phyloP scores from a whole-genome alignment of 129 eudicot genomes.

The Apium graveolens region DNA sequence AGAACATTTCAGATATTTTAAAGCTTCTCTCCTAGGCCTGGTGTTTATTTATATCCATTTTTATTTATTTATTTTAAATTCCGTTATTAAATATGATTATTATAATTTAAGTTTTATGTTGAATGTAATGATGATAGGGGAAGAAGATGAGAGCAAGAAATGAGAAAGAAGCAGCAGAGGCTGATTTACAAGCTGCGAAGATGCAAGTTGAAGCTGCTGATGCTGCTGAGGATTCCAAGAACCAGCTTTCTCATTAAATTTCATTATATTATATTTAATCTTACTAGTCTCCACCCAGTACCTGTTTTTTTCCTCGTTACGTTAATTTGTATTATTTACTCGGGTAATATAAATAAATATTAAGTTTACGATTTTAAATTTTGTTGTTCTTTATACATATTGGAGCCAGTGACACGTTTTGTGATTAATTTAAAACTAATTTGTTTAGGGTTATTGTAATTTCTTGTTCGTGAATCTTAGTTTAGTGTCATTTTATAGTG shows the following conservation, averaged over 20 bases:
- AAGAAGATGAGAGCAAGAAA: constrained; percentile 24
- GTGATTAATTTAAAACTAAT: no score
- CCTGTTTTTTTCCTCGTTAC: no score
- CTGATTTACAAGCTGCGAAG: constrained; percentile 23
- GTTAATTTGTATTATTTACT: no score
- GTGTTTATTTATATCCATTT: background rate
- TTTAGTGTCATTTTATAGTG: no score
- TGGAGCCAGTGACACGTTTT: no score
- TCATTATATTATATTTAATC: no score
- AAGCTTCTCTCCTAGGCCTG: constrained; percentile 22
- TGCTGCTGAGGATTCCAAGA: constrained; percentile 26
- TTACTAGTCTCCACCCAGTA: no score
- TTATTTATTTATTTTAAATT: background rate
- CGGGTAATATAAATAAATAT: no score
- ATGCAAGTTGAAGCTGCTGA: constrained; percentile 39
- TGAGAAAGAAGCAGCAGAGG: constrained; percentile 34
- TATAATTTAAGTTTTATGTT: background rate
- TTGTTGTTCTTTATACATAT: no score
- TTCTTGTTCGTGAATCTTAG: no score
- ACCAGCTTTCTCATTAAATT: background rate
- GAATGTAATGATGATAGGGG: background rate
- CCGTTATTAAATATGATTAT: background rate
- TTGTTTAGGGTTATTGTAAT: no score
- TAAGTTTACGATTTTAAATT: no score
- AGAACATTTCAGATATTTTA: constrained; percentile 16